phyloP scores from a whole-genome alignment of 306 rosid genomes.

The Malus sylvestris region DNA sequence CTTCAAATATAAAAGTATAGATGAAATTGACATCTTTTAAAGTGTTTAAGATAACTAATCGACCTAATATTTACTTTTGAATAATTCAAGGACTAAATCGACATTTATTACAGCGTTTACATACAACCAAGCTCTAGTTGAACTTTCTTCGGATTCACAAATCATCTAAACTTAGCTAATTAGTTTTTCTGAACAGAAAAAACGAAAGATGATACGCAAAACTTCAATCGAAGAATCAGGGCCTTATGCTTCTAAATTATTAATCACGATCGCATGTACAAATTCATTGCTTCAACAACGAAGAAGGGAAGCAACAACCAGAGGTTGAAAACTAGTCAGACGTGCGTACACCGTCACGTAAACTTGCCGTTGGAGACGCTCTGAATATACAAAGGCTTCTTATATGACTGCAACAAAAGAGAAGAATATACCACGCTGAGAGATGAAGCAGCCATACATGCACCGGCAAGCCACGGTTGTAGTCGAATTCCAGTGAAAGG shows the following conservation, averaged over 20 bases:
- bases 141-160: too few relatives aligned
- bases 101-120: too few relatives aligned
- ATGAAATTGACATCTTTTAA: too few relatives aligned
- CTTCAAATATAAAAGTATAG: too few relatives aligned
- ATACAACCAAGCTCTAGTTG: too few relatives aligned
- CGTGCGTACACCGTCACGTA: neutral
- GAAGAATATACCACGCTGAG: constrained; percentile 89
- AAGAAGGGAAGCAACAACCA: neutral
- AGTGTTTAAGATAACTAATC: too few relatives aligned
- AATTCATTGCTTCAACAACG: neutral
- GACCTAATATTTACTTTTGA: neutral
- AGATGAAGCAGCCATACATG: constrained; percentile 99
- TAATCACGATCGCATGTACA: neutral
- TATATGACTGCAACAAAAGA: constrained; percentile 72
- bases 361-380: neutral
- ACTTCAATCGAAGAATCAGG: neutral
- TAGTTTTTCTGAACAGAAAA: neutral
- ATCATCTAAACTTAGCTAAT: too few relatives aligned
- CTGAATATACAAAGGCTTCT: constrained; percentile 60
- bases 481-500: constrained; percentile 72
- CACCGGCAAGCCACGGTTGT: constrained; percentile 98
- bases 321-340: neutral
- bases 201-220: neutral
- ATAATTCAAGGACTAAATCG: too few relatives aligned
- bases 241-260: neutral